A percentile compares a stretch with the other conserved stretches of the same genome.
These are phyloP conservation scores for Kernera saxatilis DNA, from an alignment of 345 rosid species.

Conservation along the genomic window DNA sequence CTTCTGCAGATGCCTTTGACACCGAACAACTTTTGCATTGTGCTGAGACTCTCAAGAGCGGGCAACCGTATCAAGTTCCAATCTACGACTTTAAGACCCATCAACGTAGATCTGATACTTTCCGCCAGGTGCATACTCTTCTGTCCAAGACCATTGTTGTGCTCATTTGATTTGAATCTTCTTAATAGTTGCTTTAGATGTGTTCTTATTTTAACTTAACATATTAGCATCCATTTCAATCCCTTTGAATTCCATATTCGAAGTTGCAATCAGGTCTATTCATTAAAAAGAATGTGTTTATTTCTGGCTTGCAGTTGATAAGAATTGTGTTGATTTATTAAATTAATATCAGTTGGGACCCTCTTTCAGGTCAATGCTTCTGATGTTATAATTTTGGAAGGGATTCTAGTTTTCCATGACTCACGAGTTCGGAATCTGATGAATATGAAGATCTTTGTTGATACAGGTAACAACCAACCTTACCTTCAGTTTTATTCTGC, in stretches of 20 bases:
- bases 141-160: neutral
- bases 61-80: constrained; percentile 78
- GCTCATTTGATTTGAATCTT: neutral
- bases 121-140: constrained; percentile 60
- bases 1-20: constrained; percentile 79
- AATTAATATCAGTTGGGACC: neutral
- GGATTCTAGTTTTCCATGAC: constrained; percentile 93
- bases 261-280: neutral
- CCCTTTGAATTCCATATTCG: neutral
- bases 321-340: neutral
- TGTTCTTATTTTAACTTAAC: neutral
- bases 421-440: constrained; percentile 82
- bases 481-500: neutral
- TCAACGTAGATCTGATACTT: constrained; percentile 69
- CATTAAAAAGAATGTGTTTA: neutral
- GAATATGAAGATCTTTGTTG: constrained; percentile 97
- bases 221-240: neutral
- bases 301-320: neutral
- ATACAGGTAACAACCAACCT: constrained; percentile 54
- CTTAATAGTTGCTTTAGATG: neutral
- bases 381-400: constrained; percentile 96
- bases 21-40: constrained; percentile 96
- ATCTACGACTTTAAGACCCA: constrained; percentile 88
- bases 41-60: constrained; percentile 58
- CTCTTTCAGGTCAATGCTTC: constrained; percentile 80